Evolutionary conservation across 2,329 filamentous ascomycete genomes (phyloP), one percentile per base, ranked within the genome.

Genomic region (Coniella lustricola): DNA sequence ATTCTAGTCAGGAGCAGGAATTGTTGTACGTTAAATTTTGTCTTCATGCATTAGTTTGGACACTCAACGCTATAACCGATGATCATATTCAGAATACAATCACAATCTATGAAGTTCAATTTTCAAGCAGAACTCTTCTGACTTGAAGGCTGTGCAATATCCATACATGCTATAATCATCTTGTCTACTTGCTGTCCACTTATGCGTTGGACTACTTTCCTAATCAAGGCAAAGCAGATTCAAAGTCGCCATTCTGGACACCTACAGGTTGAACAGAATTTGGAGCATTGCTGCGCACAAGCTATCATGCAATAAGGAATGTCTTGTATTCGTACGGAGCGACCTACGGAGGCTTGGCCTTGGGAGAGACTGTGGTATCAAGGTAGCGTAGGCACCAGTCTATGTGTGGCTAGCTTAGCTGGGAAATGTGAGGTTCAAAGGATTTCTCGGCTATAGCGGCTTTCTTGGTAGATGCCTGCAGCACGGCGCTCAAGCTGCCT

Each of bases 271-370:
- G 54, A 64, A 69, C 67, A 7, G 64, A 62, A 7, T 60, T 64
- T 7, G 59, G 20, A 1, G 63, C 46, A 0, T 62, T 57, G 0
- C 56, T 62, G 20, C 57, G 48, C 2, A 68, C 50, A 7, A 68
- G 58, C 48, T 69, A 63, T 64, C 64, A 69, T 0, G 67, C 67
- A 46, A 69, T 67, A 43, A 69, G 52, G 49, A 69, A 68, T 0
- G 65, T 65, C 48, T 66, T 67, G 52, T 67, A 70, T 5, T 65
- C 65, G 46, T 68, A 70, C 3, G 70, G 35, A 1, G 61, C 57
- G 9, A 67, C 57, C 67, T 67, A 70, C 0, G 67, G 67, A 0
- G 67, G 62, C 50, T 70, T 67, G 1, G 55, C 46, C 3, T 56
- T 55, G 1, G 60, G 57, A 0, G 49, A 25, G 2, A 56, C 13